These are phyloP conservation scores for Saccharomyces mikatae DNA, from an alignment of 805 yeast genomes.

Conservation along the genomic window DNA sequence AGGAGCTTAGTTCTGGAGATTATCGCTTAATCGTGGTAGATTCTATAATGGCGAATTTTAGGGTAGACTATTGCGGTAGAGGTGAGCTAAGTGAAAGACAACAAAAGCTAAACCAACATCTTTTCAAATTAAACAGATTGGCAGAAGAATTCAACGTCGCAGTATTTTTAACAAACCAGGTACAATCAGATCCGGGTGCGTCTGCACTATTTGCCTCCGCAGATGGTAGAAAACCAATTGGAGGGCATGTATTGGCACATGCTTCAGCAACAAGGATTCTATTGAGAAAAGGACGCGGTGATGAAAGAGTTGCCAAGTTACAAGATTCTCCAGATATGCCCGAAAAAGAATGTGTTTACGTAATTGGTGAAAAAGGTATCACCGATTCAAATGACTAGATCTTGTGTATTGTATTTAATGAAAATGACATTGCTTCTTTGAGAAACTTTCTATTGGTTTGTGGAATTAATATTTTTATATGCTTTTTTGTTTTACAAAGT, in stretches of 20 bases:
- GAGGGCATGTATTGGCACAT: conserved; percentile 77
- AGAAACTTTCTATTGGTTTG: background rate
- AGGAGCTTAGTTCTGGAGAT: conserved; percentile 57
- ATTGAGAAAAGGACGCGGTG: conserved; percentile 69
- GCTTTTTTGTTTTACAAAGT: background rate
- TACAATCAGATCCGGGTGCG: conserved; percentile 81
- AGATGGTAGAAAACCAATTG: conserved; percentile 78
- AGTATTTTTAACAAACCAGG: conserved; percentile 67
- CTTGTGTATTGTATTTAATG: background rate
- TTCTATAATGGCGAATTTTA: conserved; percentile 70
- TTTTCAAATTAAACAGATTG: conserved; percentile 44
- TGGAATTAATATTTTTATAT: background rate
- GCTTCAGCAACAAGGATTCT: conserved; percentile 72
- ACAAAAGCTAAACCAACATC: conserved; percentile 56
- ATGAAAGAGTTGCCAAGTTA: conserved; percentile 70
- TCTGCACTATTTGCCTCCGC: conserved; percentile 70
- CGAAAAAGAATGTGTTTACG: conserved; percentile 68
- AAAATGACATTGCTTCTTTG: background rate
- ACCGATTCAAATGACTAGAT: conserved; percentile 37
- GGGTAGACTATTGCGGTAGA: conserved; percentile 73
- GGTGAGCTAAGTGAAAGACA: conserved; percentile 74
- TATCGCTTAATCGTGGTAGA: conserved; percentile 56
- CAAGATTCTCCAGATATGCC: conserved; percentile 81
- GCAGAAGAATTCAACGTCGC: conserved; percentile 77
- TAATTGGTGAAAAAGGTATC: conserved; percentile 61